A percentile compares a stretch with the other conserved stretches of the same genome.
These are phyloP conservation scores for Diospyros lotus DNA, from an alignment of 148 eudicot genomes.

Conservation along the genomic window DNA sequence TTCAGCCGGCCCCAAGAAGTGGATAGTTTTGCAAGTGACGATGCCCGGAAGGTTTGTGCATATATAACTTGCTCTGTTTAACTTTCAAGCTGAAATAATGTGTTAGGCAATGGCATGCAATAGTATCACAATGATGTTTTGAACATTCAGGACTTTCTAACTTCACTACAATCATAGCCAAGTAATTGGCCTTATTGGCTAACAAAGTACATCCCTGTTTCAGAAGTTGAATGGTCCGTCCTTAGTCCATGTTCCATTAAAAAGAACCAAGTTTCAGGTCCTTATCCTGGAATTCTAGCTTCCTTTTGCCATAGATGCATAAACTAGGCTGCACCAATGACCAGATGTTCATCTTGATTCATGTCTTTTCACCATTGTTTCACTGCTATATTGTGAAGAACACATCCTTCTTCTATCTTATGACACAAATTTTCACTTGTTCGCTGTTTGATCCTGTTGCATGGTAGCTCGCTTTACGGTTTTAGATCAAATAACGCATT, in stretches of 20 bases:
- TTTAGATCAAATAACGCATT: not conserved
- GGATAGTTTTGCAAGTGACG: not conserved
- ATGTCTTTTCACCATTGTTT: too few relatives aligned
- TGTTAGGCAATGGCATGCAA: too few relatives aligned
- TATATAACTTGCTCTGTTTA: not conserved
- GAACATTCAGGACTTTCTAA: not conserved
- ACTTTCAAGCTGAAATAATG: not conserved
- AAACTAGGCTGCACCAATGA: not conserved
- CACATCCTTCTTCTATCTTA: not conserved
- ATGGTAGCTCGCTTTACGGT: not conserved
- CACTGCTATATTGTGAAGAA: too few relatives aligned
- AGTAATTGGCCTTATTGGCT: too few relatives aligned
- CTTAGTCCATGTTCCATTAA: too few relatives aligned
- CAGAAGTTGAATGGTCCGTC: too few relatives aligned
- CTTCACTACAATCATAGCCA: not conserved
- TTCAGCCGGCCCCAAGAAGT: not conserved
- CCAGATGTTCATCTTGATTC: not conserved
- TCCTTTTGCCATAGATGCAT: not conserved
- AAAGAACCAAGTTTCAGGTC: too few relatives aligned
- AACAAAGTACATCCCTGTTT: too few relatives aligned
- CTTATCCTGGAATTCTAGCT: too few relatives aligned
- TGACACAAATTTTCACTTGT: too few relatives aligned
- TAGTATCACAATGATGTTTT: too few relatives aligned
- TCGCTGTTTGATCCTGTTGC: not conserved
- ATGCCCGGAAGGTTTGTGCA: conserved; percentile 8